Base-by-base conservation (phyloP, 257 asterid species). In the Salvia miltiorrhiza region DNA sequence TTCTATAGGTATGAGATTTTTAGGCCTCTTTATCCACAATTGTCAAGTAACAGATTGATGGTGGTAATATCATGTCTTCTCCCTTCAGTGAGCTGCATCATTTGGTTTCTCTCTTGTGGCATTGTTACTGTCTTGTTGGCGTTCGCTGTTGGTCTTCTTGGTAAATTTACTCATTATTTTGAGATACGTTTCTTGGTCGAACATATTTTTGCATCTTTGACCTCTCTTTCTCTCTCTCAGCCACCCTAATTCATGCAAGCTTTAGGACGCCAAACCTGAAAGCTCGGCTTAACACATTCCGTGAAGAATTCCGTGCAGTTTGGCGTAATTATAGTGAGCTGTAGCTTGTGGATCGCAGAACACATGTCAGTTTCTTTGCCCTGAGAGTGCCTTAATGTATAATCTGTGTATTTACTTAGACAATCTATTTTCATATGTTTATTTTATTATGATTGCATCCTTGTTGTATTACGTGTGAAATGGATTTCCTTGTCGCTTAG, bases 301-400 rank as follows among this genome's bases (percentile, higher is more conserved):
- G 97, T 3, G 98, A 93, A 80, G 98, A 93, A 79, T 90, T 93
- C 54, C 96, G 98, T 76, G 89, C 97, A 2, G 97, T 93, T 64
- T 93, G 97, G 97, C 96, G 97, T 80, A 88, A 87, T 80, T 88
- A 90, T 72, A 90, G 98, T 68, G 98, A 90, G 26, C 87, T 93
- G 83, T 93, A 86, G 85, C 64, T 67, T 71, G 76, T 69, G 71
- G 47, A 62, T 58, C 24, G 56, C 67, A 26, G 48, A 53, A 61
- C 45, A 52, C 72, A 56, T 48, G 85, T 73, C 37, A 72, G 88
- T 73, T 65, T 69, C 72, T 44, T 70, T 70, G 37, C 79, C 49
- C 70, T 73, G 52, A 55, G 62, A 35, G 55, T 63, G 37, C 61
- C 45, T 68, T 50, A 67, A 13, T 55, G 20, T 69, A 13, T 33